phyloP scores from a whole-genome alignment of 257 asterid genomes.

The Jacaranda copaia region DNA sequence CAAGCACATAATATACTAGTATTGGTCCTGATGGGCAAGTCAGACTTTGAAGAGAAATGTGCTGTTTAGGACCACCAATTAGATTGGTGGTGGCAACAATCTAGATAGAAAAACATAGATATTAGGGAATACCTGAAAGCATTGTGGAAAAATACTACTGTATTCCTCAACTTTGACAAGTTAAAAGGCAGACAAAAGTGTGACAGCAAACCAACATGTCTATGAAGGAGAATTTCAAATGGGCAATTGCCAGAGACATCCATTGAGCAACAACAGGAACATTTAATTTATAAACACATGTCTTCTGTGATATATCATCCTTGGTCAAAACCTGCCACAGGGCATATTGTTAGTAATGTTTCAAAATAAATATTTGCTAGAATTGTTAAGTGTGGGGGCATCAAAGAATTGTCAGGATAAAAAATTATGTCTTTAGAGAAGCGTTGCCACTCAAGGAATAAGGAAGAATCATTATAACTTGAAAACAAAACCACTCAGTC shows the following conservation, averaged over 20 bases:
- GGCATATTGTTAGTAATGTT: slow-evolving; percentile 15
- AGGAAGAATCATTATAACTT: slow-evolving; percentile 24
- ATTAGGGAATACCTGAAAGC: slow-evolving; percentile 75
- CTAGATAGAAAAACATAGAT: slow-evolving; percentile 27
- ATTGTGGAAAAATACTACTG: slow-evolving; percentile 78
- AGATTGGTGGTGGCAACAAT: slow-evolving; percentile 21
- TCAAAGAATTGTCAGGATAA: slow-evolving; percentile 5
- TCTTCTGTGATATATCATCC: slow-evolving; percentile 90
- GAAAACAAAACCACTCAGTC: neutral
- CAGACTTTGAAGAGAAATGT: slow-evolving; percentile 31
- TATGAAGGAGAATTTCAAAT: slow-evolving; percentile 87
- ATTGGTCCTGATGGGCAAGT: slow-evolving; percentile 11
- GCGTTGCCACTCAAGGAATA: neutral
- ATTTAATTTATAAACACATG: slow-evolving; percentile 81
- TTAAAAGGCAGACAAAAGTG: slow-evolving; percentile 79
- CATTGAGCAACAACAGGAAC: slow-evolving; percentile 95
- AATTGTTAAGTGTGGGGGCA: neutral
- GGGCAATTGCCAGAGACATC: slow-evolving; percentile 95
- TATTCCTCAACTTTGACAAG: slow-evolving; percentile 81
- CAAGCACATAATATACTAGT: slow-evolving; percentile 25
- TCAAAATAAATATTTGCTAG: slow-evolving; percentile 15
- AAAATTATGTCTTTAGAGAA: neutral
- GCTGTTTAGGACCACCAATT: slow-evolving; percentile 26
- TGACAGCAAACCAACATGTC: slow-evolving; percentile 67
- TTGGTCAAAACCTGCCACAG: slow-evolving; percentile 73